Percentiles rank a stretch among this genome's conserved stretches.
phyloP scores from a whole-genome alignment of 352 stramenopile genomes.

The Globisporangium rhizosaccharum region DNA sequence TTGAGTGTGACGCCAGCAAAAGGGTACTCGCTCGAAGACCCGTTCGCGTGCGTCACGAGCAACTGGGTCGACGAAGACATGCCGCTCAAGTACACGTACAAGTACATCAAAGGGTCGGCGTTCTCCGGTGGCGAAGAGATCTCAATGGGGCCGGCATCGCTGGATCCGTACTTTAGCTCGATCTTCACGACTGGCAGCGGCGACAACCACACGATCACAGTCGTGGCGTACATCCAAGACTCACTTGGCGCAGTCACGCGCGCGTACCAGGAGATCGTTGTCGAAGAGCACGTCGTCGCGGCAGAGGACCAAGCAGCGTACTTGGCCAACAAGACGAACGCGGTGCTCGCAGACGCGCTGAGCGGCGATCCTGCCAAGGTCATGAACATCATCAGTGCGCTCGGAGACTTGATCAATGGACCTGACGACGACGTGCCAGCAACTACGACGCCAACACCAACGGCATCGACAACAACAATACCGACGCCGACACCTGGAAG shows the following conservation, averaged over 20 bases:
- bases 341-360: conserved; percentile 36
- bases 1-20: conserved; percentile 33
- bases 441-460: conserved; percentile 13
- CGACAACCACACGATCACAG: conserved; percentile 52
- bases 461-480: conserved; percentile 11
- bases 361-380: conserved; percentile 54
- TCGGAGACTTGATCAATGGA: conserved; percentile 58
- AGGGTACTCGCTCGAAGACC: conserved; percentile 48
- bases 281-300: conserved; percentile 35
- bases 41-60: conserved; percentile 37
- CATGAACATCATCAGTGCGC: conserved; percentile 57
- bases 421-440: conserved; percentile 27
- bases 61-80: conserved; percentile 68
- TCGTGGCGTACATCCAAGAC: conserved; percentile 62
- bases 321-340: conserved; percentile 45
- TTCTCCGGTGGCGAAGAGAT: conserved; percentile 44
- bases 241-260: conserved; percentile 39
- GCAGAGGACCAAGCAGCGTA: conserved; percentile 44
- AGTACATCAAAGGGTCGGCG: conserved; percentile 56
- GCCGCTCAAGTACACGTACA: conserved; percentile 65
- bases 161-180: conserved; percentile 46
- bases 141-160: conserved; percentile 42
- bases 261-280: conserved; percentile 43
- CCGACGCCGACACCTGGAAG: conserved; percentile 5
- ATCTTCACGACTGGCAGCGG: conserved; percentile 50